Base-by-base conservation (phyloP, 257 asterid species). In the Echium plantagineum region DNA sequence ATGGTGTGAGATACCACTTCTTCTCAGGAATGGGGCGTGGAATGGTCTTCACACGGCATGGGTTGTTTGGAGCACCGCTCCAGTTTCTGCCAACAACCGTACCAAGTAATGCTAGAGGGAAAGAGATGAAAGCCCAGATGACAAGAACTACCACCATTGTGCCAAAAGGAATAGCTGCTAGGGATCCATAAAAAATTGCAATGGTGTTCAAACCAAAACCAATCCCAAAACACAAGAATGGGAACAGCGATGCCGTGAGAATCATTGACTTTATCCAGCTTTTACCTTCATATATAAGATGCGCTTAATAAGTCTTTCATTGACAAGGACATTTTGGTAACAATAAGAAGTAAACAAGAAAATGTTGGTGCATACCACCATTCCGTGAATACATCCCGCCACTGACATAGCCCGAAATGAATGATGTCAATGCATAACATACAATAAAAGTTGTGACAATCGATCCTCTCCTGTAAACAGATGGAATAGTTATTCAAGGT, bases 1-100 rank as follows among this genome's bases (percentile, higher is more conserved):
- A 78, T 46, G 95, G 87, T 13, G 89, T 82, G 61, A 86, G 86
- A 63, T 84, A 85, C 94, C 94, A 85, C 70, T 85, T 85, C 83
- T 85, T 84, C 75, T 81, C 89, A n/a, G 89, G 94, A 58, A 84
- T 81, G 28, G 94, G 94, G 60, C 95, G 95, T 21, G 95, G 96
- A 60, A 86, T 86, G 55, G 95, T 86, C 82, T 86, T 86, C 59
- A 86, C 94, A 31, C 94, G 81, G 76, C 95, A 86, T 62, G 95
- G 95, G 72, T 84, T 86, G 75, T 86, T 82, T 51, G 94, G 95
- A 4, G 86, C 73, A 30, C 95, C 90, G 65, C 85, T 80, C 87
- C 86, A 84, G 69, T 86, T 89, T 82, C 89, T 80, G 71, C 95
- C 95, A 57, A 83, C 76, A 70, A 86, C 84, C 55, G 94, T 85